A percentile compares a stretch with the other conserved stretches of the same genome.
Evolutionary conservation across 1,139 yeast species (phyloP).

Genomic region (Tardiomyces blankii): DNA sequence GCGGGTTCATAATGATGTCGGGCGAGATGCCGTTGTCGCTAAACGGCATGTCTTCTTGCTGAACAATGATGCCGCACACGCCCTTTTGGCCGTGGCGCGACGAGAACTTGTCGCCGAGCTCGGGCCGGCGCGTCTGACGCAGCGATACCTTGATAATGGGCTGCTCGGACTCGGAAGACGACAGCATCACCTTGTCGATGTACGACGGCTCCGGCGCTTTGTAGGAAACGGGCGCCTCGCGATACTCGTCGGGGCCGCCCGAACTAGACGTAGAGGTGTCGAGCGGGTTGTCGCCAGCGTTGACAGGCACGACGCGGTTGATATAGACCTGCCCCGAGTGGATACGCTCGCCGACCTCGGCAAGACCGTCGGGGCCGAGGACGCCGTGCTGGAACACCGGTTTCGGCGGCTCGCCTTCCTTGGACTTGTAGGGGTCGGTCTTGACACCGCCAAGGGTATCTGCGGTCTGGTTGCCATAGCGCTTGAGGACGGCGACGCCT

Average conservation of each 20-base stretch:
- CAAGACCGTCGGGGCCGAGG: conserved; percentile 90
- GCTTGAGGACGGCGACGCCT: conserved; percentile 77
- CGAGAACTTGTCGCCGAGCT: conserved; percentile 93
- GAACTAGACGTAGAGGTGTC: conserved; percentile 18
- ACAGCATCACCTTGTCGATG: conserved; percentile 95
- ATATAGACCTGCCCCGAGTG: conserved; percentile 91
- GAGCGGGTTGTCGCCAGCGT: conserved; percentile 38
- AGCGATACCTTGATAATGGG: conserved; percentile 83
- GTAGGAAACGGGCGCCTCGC: conserved; percentile 86
- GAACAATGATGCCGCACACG: conserved; percentile 95
- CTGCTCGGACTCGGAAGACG: conserved; percentile 90
- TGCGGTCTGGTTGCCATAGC: conserved; percentile 88
- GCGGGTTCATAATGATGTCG: conserved; percentile 97
- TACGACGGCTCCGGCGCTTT: conserved; percentile 94
- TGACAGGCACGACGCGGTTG: conserved; percentile 85
- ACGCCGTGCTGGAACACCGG: conserved; percentile 82
- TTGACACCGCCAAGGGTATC: conserved; percentile 89
- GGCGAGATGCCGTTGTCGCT: conserved; percentile 85
- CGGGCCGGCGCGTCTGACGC: conserved; percentile 96
- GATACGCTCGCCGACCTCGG: conserved; percentile 87
- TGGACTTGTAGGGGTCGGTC: conserved; percentile 36
- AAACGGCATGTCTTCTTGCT: conserved; percentile 93
- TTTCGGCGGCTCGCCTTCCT: conserved; percentile 27
- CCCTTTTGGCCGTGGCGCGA: conserved; percentile 98
- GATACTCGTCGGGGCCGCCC: conserved; percentile 38